Percentiles rank a stretch among this genome's conserved stretches.
These are phyloP conservation scores for Verbascum thapsus DNA, from an alignment of 257 asterid genomes.

Conservation along the genomic window DNA sequence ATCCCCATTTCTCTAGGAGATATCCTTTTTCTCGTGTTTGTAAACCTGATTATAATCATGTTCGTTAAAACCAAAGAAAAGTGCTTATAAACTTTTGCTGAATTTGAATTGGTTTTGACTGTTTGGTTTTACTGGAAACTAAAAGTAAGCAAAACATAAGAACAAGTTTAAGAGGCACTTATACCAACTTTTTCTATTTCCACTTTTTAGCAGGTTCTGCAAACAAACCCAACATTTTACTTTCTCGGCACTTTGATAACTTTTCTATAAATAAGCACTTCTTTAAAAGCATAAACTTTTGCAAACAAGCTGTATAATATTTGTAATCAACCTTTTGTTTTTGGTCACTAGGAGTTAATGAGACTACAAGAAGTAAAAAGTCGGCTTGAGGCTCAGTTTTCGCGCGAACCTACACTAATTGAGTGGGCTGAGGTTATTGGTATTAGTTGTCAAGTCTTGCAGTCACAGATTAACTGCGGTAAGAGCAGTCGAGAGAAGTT, in stretches of 20 bases:
- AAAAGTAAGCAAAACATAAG: no score
- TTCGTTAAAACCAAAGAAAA: no score
- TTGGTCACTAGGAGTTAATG: slow-evolving; percentile 50
- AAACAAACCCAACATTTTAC: no score
- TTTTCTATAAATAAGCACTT: no score
- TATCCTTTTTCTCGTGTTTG: background rate
- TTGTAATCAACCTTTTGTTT: slow-evolving; percentile 23
- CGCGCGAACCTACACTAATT: slow-evolving; percentile 68
- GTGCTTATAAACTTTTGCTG: no score
- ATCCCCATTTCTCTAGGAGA: slow-evolving; percentile 13
- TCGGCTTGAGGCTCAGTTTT: slow-evolving; percentile 59
- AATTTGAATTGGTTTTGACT: no score
- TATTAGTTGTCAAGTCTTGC: slow-evolving; percentile 55
- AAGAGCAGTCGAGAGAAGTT: slow-evolving; percentile 73
- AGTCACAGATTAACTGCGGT: slow-evolving; percentile 59
- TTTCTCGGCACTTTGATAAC: no score
- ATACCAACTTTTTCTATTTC: no score
- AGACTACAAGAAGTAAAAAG: slow-evolving; percentile 61
- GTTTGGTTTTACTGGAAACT: no score
- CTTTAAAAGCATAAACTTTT: no score
- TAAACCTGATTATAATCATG: background rate
- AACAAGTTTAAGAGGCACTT: no score
- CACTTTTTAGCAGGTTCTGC: no score
- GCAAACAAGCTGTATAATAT: slow-evolving; percentile 2
- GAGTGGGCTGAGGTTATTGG: slow-evolving; percentile 90